phyloP scores from a whole-genome alignment of 495 filamentous ascomycete genomes.

The Lasiosphaeria hispida region DNA sequence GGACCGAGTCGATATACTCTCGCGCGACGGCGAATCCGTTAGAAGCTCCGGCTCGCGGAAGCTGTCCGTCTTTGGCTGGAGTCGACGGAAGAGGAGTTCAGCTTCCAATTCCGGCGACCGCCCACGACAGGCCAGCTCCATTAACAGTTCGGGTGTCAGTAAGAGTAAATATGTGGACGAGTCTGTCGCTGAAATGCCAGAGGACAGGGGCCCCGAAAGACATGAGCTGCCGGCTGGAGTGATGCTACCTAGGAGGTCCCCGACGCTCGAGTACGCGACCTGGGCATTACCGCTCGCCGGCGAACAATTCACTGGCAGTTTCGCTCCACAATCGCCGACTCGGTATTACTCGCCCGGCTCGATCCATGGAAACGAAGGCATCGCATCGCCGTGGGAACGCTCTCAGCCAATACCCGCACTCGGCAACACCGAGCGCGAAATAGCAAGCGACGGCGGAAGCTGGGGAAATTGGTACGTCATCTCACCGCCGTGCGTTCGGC shows the following conservation, averaged over 20 bases:
- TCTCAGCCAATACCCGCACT: neutral
- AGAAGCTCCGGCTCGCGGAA: neutral
- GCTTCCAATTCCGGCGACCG: neutral
- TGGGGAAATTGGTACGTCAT: neutral
- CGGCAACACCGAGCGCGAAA: neutral
- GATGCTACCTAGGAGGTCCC: neutral
- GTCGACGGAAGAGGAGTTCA: neutral
- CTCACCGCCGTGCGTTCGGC: no score
- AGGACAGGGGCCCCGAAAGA: slow-evolving; percentile 3
- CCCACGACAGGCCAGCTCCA: no score
- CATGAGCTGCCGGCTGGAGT: neutral
- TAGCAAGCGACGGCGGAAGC: neutral
- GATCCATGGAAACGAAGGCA: neutral
- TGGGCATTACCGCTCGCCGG: neutral
- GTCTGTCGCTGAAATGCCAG: slow-evolving; percentile 1
- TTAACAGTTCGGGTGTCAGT: no score
- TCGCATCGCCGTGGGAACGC: neutral
- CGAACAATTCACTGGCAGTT: neutral
- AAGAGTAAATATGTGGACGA: no score
- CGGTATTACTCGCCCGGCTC: neutral
- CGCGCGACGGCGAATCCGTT: neutral
- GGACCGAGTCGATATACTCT: neutral
- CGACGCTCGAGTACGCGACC: neutral
- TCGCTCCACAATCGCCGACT: neutral
- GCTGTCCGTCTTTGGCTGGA: slow-evolving; percentile 2